Evolutionary conservation across 495 filamentous ascomycete species (phyloP), one percentile per base, ranked within the genome.

Genomic region (Trichoderma parareesei): DNA sequence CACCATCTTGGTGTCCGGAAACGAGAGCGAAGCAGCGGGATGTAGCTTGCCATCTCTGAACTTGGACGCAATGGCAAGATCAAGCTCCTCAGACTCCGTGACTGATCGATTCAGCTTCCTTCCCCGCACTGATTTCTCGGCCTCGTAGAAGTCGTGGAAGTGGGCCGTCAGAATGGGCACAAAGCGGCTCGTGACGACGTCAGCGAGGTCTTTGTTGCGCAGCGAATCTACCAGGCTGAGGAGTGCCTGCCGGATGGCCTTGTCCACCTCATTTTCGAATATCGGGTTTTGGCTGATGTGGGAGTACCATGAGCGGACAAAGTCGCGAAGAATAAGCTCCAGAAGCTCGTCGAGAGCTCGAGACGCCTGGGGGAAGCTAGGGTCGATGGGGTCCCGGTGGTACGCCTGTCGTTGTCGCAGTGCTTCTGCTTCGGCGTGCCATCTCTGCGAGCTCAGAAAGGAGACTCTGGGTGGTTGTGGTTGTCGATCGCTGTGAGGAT

Each of bases 61-160:
- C 76, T 96, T 98, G 35, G 82, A 87, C 60, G 94, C 94, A 72
- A 98, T 96, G 1, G 94, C 94, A 67, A 95, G 79, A 75, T 97
- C 90, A 66, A 99, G 79, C 78, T 98, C 95, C 68, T 96, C 93
- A 2, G 92, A 96, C 74, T 99, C 95, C 10, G 95, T 99, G 40
- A 99, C 87, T 72, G 88, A 91, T 43, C 90, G 86, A 67, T 89
- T 92, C 66, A 98, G 77, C 72, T 95, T 87, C 68, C 87, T 88
- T 35, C 95, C 95, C 66, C 94, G 84, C 6, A 99, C 88, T 20
- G 84, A 82, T 60, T 89, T 85, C 77, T 99, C 95, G 10, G 95
- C 95, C 57, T 95, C 85, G 69, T 91, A 91, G 70, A 96, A 96
- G 65, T 96, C 89, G 66, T 85, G 90, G 65, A 99, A 84, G 73